These are phyloP conservation scores for Sporothrix euskadiensis DNA, from an alignment of 2,329 filamentous ascomycete genomes.

Conservation along the genomic window DNA sequence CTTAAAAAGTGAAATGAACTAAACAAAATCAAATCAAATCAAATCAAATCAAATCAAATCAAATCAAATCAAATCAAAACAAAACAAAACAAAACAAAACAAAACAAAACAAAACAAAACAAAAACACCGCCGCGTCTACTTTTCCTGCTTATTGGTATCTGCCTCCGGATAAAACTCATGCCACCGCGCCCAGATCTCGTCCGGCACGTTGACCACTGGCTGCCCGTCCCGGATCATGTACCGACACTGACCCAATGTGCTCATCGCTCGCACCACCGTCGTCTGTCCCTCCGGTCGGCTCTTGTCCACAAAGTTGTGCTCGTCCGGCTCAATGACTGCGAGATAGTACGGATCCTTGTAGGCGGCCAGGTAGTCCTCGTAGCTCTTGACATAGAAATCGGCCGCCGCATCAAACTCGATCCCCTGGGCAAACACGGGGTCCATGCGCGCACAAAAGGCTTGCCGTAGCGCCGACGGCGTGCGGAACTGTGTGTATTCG, in stretches of 20 bases:
- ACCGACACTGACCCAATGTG: neutral
- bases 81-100: neutral
- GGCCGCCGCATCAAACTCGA: slow-evolving; percentile 16
- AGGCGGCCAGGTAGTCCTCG: neutral
- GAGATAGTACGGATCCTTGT: slow-evolving; percentile 2
- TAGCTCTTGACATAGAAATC: slow-evolving; percentile 10
- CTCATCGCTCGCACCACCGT: neutral
- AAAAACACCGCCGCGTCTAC: neutral
- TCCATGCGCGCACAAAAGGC: slow-evolving; percentile 1
- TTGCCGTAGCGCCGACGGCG: slow-evolving; percentile 3
- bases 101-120: neutral
- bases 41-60: no score
- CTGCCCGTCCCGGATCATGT: slow-evolving; percentile 11
- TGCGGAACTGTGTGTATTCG: slow-evolving; percentile 18
- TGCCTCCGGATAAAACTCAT: slow-evolving; percentile 8
- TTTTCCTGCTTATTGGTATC: neutral
- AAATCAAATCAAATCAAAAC: neutral
- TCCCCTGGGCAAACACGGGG: neutral
- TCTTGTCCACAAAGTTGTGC: slow-evolving; percentile 19
- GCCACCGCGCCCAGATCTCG: slow-evolving; percentile 11
- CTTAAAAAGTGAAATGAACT: neutral
- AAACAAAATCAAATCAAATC: neutral
- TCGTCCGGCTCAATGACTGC: slow-evolving; percentile 1
- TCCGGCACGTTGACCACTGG: slow-evolving; percentile 3
- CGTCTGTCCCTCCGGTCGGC: neutral